A percentile compares a stretch with the other conserved stretches of the same genome.
phyloP scores from a whole-genome alignment of 192 early-diverging fungal species.

The Coemansia sp. region DNA sequence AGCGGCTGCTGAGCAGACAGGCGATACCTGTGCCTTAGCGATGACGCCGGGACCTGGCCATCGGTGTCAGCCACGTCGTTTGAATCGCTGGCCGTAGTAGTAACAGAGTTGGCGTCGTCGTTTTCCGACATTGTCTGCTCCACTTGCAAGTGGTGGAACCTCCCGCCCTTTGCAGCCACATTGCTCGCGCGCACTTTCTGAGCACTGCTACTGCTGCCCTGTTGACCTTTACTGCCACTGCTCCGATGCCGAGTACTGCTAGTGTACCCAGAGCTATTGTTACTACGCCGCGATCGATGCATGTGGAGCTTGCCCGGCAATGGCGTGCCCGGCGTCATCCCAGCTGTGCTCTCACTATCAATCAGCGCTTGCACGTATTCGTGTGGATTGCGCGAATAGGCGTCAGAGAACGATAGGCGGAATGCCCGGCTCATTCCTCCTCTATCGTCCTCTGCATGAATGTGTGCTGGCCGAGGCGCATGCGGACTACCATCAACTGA shows the following conservation, averaged over 20 bases:
- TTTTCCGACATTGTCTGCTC: constrained; percentile 48
- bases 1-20: constrained; percentile 2
- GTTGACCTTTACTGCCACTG: neutral
- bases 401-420: constrained; percentile 47
- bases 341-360: constrained; percentile 20
- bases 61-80: constrained; percentile 38
- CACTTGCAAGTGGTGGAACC: constrained; percentile 51
- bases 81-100: constrained; percentile 35
- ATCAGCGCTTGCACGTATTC: constrained; percentile 48
- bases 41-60: constrained; percentile 24
- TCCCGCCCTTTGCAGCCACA: constrained; percentile 2
- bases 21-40: constrained; percentile 13
- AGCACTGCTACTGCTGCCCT: constrained; percentile 5
- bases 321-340: constrained; percentile 2
- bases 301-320: constrained; percentile 4
- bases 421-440: constrained; percentile 37
- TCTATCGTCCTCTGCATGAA: neutral
- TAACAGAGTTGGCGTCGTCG: constrained; percentile 39
- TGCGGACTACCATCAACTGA: constrained; percentile 20
- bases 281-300: constrained; percentile 24
- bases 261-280: constrained; percentile 6
- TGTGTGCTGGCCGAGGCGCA: neutral
- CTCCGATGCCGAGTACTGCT: neutral
- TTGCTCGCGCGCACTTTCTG: constrained; percentile 9
- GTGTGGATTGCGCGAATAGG: constrained; percentile 46